phyloP scores from a whole-genome alignment of 2,329 filamentous ascomycete genomes.

The Hortaea sp. region DNA sequence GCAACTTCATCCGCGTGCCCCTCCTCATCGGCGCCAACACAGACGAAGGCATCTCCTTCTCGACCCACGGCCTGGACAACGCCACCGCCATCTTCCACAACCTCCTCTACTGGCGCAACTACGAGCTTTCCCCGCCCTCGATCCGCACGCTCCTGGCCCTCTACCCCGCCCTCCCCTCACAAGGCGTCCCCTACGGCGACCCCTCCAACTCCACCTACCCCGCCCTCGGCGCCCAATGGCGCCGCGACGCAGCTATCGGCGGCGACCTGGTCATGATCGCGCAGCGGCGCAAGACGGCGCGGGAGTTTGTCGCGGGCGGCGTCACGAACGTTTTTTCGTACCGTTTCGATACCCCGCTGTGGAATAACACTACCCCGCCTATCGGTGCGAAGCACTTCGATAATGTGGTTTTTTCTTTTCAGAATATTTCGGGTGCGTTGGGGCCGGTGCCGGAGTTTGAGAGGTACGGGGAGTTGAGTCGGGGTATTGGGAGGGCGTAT shows the following conservation, averaged over 20 bases:
- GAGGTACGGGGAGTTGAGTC: constrained; percentile 27
- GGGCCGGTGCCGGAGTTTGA: constrained; percentile 29
- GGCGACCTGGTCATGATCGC: constrained; percentile 38
- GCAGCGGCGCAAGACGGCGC: constrained; percentile 42
- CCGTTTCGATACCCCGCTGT: constrained; percentile 48
- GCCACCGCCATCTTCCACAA: constrained; percentile 34
- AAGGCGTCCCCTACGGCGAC: constrained; percentile 17
- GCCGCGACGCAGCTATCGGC: constrained; percentile 43
- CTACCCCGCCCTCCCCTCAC: constrained; percentile 40
- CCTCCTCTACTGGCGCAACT: constrained; percentile 36
- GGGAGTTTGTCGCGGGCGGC: constrained; percentile 39
- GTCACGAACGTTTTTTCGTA: constrained; percentile 47
- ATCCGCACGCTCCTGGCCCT: constrained; percentile 36
- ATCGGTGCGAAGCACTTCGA: constrained; percentile 46
- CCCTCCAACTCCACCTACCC: constrained; percentile 29
- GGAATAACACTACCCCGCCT: constrained; percentile 30
- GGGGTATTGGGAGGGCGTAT: constrained; percentile 14
- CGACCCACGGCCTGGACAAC: constrained; percentile 31
- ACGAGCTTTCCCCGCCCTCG: constrained; percentile 36
- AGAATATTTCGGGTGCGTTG: constrained; percentile 25
- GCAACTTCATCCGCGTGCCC: constrained; percentile 36
- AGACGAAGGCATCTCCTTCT: constrained; percentile 39
- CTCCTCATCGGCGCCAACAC: constrained; percentile 41
- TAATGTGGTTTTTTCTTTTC: constrained; percentile 35
- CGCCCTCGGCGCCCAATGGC: constrained; percentile 30